These are phyloP conservation scores for Epithele typhae DNA, from an alignment of 768 basidiomycete genomes.

Conservation along the genomic window DNA sequence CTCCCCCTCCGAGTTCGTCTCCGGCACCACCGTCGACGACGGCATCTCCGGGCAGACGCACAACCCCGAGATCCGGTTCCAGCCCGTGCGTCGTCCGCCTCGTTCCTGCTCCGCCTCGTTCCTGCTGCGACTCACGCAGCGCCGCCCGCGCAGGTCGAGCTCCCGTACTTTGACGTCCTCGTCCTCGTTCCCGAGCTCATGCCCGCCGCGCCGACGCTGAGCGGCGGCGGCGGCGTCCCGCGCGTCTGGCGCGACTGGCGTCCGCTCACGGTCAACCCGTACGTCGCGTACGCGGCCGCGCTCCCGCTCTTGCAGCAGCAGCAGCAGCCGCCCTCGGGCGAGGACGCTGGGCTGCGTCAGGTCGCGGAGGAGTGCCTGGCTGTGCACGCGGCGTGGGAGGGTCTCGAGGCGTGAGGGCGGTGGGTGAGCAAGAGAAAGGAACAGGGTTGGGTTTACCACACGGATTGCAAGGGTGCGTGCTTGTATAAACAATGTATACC, in stretches of 20 bases:
- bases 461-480: too few species aligned
- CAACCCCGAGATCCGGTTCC: slow-evolving; percentile 1
- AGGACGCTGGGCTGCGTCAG: neutral
- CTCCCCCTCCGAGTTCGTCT: neutral
- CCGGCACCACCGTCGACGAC: slow-evolving; percentile 3
- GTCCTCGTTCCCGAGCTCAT: slow-evolving; percentile 1
- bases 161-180: slow-evolving; percentile 1
- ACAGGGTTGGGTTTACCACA: too few species aligned
- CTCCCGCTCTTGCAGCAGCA: neutral
- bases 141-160: neutral
- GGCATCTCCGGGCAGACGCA: neutral
- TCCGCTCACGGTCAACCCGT: neutral
- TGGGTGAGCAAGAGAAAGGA: too few species aligned
- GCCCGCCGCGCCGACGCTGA: neutral
- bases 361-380: neutral
- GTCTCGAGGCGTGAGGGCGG: neutral
- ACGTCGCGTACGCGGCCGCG: neutral
- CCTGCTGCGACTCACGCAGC: neutral
- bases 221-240: neutral
- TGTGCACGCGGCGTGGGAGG: neutral
- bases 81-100: neutral
- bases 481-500: too few species aligned
- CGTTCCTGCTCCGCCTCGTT: neutral
- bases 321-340: neutral
- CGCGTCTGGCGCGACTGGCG: slow-evolving; percentile 1